Percentiles rank a stretch among this genome's conserved stretches.
Conservation (phyloP, 352 stramenopile genomes). For the Pythium rishiriense region DNA sequence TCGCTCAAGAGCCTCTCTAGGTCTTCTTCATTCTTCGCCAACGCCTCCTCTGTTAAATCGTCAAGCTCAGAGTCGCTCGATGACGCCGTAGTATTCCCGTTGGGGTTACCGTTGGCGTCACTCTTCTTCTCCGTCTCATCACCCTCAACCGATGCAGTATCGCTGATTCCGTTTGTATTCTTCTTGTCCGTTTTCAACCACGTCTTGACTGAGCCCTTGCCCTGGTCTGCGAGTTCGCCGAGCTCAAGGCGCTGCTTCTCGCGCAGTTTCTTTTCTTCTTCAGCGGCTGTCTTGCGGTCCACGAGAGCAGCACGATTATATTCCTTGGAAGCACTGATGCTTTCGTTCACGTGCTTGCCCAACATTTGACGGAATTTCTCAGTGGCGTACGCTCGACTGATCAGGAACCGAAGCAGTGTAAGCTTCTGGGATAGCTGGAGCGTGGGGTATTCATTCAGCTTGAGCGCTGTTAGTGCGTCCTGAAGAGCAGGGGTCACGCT, state of each 20-base stretch:
- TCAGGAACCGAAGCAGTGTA: slow-evolving; percentile 66
- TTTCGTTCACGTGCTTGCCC: slow-evolving; percentile 55
- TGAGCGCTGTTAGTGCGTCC: slow-evolving; percentile 46
- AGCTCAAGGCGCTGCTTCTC: slow-evolving; percentile 76
- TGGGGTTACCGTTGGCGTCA: not conserved
- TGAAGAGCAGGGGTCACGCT: slow-evolving; percentile 41
- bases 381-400: slow-evolving; percentile 55
- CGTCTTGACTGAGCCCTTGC: slow-evolving; percentile 60
- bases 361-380: slow-evolving; percentile 68
- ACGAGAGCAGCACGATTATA: slow-evolving; percentile 68
- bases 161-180: slow-evolving; percentile 17
- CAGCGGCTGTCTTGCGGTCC: slow-evolving; percentile 61
- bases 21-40: slow-evolving; percentile 73
- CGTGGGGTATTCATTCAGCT: slow-evolving; percentile 51
- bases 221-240: slow-evolving; percentile 43
- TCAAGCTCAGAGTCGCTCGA: slow-evolving; percentile 67
- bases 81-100: slow-evolving; percentile 29
- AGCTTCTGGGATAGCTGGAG: slow-evolving; percentile 70
- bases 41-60: slow-evolving; percentile 62
- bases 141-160: slow-evolving; percentile 28
- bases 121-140: slow-evolving; percentile 44
- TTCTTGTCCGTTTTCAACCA: slow-evolving; percentile 70
- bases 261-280: slow-evolving; percentile 81
- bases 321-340: slow-evolving; percentile 64
- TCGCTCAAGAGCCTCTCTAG: slow-evolving; percentile 63